phyloP scores from a whole-genome alignment of 75 land plant species.

The Cupressus sempervirens region DNA sequence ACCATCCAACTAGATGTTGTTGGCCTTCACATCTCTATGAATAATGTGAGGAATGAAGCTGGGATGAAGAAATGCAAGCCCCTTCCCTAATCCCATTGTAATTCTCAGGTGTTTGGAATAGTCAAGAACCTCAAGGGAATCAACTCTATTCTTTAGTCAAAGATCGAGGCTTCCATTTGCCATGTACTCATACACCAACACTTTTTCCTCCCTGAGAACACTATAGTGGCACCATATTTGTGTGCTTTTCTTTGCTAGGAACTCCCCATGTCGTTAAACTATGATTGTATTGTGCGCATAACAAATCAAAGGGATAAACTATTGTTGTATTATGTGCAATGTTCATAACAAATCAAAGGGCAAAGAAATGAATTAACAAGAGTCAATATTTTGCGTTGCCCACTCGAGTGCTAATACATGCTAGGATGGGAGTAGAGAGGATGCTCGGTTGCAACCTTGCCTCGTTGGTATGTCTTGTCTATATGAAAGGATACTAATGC shows the following conservation, averaged over 20 bases:
- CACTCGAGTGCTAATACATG: too few relatives aligned
- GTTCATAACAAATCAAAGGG: too few relatives aligned
- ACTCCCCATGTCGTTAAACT: slow-evolving; percentile 42
- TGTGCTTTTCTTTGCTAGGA: slow-evolving; percentile 51
- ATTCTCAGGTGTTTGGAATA: slow-evolving; percentile 45
- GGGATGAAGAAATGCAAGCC: slow-evolving; percentile 44
- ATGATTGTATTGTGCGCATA: too few relatives aligned
- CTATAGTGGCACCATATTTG: slow-evolving; percentile 46
- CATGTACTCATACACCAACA: slow-evolving; percentile 52
- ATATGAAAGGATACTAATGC: too few relatives aligned
- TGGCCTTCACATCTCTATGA: slow-evolving; percentile 39
- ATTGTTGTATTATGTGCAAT: too few relatives aligned
- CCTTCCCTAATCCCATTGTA: slow-evolving; percentile 36
- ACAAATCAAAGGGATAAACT: too few relatives aligned
- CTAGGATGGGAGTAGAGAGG: too few relatives aligned
- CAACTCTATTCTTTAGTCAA: slow-evolving; percentile 36
- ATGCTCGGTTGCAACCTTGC: too few relatives aligned
- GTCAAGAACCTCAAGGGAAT: slow-evolving; percentile 39
- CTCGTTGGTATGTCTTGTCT: too few relatives aligned
- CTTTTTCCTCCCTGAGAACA: slow-evolving; percentile 51
- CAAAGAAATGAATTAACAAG: too few relatives aligned
- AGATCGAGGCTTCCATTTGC: slow-evolving; percentile 47
- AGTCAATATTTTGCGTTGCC: too few relatives aligned
- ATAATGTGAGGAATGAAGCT: slow-evolving; percentile 45
- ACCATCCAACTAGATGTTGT: slow-evolving; percentile 34